These are phyloP conservation scores for Oryza punctata DNA, from an alignment of 176 grass and related monocot species.

Conservation along the genomic window DNA sequence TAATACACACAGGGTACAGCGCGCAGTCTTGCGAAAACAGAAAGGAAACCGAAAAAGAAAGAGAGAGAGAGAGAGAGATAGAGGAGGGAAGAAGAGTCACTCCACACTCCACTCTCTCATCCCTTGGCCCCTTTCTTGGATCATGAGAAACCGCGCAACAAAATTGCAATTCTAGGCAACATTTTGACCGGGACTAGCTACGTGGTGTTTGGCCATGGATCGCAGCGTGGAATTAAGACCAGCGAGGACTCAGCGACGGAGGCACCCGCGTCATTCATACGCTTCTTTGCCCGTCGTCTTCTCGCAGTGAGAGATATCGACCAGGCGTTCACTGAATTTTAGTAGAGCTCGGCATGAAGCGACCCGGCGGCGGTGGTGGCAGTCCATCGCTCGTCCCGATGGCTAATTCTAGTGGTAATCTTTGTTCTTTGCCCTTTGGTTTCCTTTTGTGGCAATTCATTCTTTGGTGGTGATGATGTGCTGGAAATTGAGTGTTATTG, in stretches of 20 bases:
- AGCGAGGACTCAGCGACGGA: constrained; percentile 27
- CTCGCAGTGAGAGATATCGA: constrained; percentile 14
- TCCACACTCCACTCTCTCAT: constrained; percentile 13
- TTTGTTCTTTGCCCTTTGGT: neutral
- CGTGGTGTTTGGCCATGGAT: constrained; percentile 3
- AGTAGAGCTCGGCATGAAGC: constrained; percentile 41
- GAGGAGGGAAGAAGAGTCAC: constrained; percentile 3
- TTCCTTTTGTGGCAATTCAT: neutral
- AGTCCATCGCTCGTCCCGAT: constrained; percentile 25
- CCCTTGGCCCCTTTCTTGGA: constrained; percentile 12
- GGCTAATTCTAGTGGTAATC: constrained; percentile 32
- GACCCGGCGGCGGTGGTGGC: neutral
- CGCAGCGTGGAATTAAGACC: constrained; percentile 22
- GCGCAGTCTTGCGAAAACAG: constrained; percentile 36
- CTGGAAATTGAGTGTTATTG: neutral
- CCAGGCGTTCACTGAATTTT: constrained; percentile 7
- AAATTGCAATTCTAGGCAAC: constrained; percentile 12
- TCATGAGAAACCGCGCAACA: constrained; percentile 26
- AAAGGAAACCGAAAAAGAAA: constrained; percentile 35
- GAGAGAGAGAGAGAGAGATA: neutral
- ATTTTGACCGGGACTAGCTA: neutral
- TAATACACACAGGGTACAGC: constrained; percentile 46
- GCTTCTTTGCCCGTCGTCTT: neutral
- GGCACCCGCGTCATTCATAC: neutral
- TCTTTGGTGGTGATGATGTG: neutral